A percentile compares a stretch with the other conserved stretches of the same genome.
Evolutionary conservation across 1,284 basidiomycete species (phyloP).

Genomic region (Naganishia liquefaciens): DNA sequence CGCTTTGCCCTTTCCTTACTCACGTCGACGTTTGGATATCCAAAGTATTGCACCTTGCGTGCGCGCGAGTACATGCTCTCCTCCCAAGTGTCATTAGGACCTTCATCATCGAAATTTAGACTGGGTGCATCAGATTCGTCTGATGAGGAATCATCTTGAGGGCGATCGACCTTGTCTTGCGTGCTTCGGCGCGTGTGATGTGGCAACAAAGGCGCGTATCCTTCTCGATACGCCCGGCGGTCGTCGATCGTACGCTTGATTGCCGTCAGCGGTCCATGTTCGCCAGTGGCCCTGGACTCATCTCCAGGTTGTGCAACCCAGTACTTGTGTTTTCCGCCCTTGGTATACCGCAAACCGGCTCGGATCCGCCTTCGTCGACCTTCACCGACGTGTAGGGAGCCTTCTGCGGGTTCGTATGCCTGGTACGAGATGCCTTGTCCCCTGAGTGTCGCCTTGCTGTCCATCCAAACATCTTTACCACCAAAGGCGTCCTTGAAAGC

Average conservation of each 20-base stretch:
- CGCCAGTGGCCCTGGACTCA: constrained; percentile 47
- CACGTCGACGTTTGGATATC: constrained; percentile 84
- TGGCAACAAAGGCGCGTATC: constrained; percentile 73
- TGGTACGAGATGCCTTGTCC: constrained; percentile 93
- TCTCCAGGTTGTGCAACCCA: constrained; percentile 75
- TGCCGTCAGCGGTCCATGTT: constrained; percentile 53
- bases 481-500: constrained; percentile 87
- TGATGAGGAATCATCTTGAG: constrained; percentile 42
- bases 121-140: constrained; percentile 52
- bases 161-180: constrained; percentile 14
- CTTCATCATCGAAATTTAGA: constrained; percentile 47
- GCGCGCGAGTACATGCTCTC: constrained; percentile 61
- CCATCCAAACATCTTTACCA: constrained; percentile 80
- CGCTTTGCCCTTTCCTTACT: constrained; percentile 57
- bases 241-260: constrained; percentile 58
- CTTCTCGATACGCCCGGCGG: constrained; percentile 59
- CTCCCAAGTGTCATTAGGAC: constrained; percentile 57
- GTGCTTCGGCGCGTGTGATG: constrained; percentile 68
- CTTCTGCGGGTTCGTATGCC: constrained; percentile 92
- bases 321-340: constrained; percentile 84
- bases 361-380: constrained; percentile 79
- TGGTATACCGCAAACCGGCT: constrained; percentile 85
- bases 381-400: constrained; percentile 79
- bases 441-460: constrained; percentile 76
- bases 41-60: constrained; percentile 87